Base-by-base conservation (phyloP, 768 basidiomycete genomes). In the Tremella yokohamensis region DNA sequence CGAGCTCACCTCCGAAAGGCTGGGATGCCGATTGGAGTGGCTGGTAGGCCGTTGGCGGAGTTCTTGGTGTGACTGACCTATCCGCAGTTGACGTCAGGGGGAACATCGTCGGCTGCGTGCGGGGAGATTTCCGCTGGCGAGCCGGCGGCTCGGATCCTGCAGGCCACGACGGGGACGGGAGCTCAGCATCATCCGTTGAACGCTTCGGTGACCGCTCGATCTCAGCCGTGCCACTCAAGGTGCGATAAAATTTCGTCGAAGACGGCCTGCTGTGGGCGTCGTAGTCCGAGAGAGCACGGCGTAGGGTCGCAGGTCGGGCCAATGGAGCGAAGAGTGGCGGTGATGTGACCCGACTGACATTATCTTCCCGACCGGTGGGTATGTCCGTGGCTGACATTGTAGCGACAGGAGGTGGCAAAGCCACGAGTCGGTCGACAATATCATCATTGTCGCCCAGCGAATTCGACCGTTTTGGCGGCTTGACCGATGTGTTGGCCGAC, bases 221-320 rank as follows among this genome's bases (percentile, higher is more conserved):
- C 19, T 61, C 63, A 16, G 62, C 49, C 1, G 57, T 52, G 20
- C 50, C 52, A n/a, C 58, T 66, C 18, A 58, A 53, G 11, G 67
- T 56, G 2, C 67, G 60, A 44, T 57, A 47, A 12, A 69, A 58
- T 12, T 26, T 44, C 19, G 60, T 50, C 9, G 53, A 24, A 44
- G 24, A 20, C n/a, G 57, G 25, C 18, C 61, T 57, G 16, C 39
- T 25, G 15, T 60, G 48, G 8, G 60, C 20, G 47, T 72, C 68
- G 39, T 63, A 67, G 47, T 72, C 70, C 26, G 70, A 72, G 13
- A 69, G 12, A 0, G 70, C 65, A 15, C 70, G 58, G 2, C 71
- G 62, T 12, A 69, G 53, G 8, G 26, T 37, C 2, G 58, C 59
- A 1, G 67, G 70, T 1, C 70, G 57, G 24, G 69, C 64, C 12